A percentile compares a stretch with the other conserved stretches of the same genome.
phyloP scores from a whole-genome alignment of 495 filamentous ascomycete species.

The Thermothielavioides terrestris region DNA sequence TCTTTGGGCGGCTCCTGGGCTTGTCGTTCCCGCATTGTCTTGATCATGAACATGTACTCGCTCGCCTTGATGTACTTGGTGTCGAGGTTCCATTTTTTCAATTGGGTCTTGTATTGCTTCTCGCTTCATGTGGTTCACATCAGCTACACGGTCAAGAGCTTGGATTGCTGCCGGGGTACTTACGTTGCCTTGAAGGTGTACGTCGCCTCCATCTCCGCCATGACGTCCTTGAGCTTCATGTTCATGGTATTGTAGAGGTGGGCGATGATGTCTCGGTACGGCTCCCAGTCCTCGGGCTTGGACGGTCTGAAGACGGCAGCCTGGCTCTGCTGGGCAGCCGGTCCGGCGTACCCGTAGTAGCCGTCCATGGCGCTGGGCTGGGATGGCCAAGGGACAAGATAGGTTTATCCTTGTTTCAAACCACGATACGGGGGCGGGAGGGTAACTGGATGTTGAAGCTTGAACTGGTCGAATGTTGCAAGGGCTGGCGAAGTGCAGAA shows the following conservation, averaged over 20 bases:
- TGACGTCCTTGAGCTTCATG: constrained; percentile 31
- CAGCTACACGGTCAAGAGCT: too few species aligned
- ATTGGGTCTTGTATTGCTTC: constrained; percentile 33
- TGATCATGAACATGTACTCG: constrained; percentile 33
- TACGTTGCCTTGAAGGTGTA: constrained; percentile 32
- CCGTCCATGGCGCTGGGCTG: constrained; percentile 5
- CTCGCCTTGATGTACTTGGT: constrained; percentile 33
- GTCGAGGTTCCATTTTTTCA: constrained; percentile 34
- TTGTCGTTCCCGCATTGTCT: constrained; percentile 23
- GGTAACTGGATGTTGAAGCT: background rate
- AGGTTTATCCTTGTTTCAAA: background rate
- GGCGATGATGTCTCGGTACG: constrained; percentile 26
- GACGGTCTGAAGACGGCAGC: constrained; percentile 18
- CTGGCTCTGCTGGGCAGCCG: constrained; percentile 1
- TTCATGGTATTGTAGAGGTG: constrained; percentile 28
- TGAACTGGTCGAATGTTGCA: too few species aligned
- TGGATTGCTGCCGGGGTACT: background rate
- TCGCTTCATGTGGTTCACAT: too few species aligned
- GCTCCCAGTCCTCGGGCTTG: constrained; percentile 33
- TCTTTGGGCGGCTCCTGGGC: constrained; percentile 22
- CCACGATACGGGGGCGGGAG: background rate
- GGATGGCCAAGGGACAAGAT: background rate
- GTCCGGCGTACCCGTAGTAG: constrained; percentile 5
- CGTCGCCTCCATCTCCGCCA: constrained; percentile 24
- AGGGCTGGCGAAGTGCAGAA: background rate